A percentile compares a stretch with the other conserved stretches of the same genome.
Conservation (phyloP, 306 rosid genomes). For the Quercus berberidifolia region DNA sequence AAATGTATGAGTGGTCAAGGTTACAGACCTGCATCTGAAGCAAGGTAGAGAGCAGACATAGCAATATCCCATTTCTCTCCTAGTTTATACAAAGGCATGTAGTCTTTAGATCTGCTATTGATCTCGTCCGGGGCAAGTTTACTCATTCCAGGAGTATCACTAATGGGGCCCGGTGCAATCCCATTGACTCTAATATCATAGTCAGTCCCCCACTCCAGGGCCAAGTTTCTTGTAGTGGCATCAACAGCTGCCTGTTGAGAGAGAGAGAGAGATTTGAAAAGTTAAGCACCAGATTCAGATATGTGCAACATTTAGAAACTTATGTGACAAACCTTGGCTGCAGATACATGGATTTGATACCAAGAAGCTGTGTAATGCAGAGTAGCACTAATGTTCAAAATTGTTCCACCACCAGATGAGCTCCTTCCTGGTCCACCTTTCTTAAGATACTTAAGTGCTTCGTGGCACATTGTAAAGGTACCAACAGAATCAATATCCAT, state of each 20-base stretch:
- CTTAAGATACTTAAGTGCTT: constrained; percentile 86
- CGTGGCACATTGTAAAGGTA: constrained; percentile 90
- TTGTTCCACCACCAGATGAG: constrained; percentile 61
- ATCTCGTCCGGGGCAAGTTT: constrained; percentile 80
- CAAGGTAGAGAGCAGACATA: constrained; percentile 83
- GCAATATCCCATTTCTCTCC: constrained; percentile 99
- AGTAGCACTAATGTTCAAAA: constrained; percentile 83
- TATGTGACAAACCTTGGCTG: constrained; percentile 72
- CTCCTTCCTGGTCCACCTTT: constrained; percentile 79
- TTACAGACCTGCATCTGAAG: constrained; percentile 80
- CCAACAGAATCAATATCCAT: constrained; percentile 97
- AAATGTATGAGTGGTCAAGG: constrained; percentile 3
- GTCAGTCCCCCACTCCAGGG: constrained; percentile 95
- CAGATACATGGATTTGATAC: constrained; percentile 94
- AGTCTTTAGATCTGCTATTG: constrained; percentile 38
- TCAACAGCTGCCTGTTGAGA: constrained; percentile 85
- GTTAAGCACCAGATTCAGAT: constrained; percentile 2
- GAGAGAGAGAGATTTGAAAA: background rate
- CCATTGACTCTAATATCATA: constrained; percentile 90
- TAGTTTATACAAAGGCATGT: constrained; percentile 57
- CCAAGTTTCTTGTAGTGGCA: constrained; percentile 90
- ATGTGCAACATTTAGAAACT: background rate
- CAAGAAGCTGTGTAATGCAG: constrained; percentile 86
- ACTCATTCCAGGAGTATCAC: constrained; percentile 83
- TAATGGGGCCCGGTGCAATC: constrained; percentile 92